Conservation (phyloP, 192 early-diverging fungal genomes). For the Nowakowskiella sp. region DNA sequence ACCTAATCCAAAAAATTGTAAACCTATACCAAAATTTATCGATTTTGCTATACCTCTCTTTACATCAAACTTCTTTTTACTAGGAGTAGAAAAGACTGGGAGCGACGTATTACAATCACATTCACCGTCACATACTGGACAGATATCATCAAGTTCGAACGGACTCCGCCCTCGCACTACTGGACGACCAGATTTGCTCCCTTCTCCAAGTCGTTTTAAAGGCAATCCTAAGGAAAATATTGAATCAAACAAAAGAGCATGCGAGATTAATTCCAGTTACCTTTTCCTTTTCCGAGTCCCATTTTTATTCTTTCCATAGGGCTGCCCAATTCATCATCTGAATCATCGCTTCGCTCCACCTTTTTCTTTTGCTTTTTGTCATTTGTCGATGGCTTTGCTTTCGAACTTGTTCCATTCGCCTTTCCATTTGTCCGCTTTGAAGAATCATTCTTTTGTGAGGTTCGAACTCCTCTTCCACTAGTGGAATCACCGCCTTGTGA, state of each 20-base stretch:
- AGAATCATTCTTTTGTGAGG: neutral
- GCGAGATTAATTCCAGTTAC: neutral
- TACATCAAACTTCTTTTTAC: too few species aligned
- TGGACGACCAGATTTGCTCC: too few species aligned
- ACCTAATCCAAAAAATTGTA: too few species aligned
- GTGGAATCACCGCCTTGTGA: neutral
- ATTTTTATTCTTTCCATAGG: neutral
- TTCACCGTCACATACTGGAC: slow-evolving; percentile 24
- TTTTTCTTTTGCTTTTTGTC: neutral
- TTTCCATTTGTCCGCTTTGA: neutral
- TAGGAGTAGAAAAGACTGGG: too few species aligned
- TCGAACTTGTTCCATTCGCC: neutral
- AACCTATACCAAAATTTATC: too few species aligned
- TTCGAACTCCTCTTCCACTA: neutral
- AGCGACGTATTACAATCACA: slow-evolving; percentile 28
- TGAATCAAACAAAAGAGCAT: neutral
- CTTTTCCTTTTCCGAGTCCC: neutral
- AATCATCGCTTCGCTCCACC: too few species aligned
- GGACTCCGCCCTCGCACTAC: too few species aligned
- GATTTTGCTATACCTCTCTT: too few species aligned
- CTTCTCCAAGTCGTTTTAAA: too few species aligned
- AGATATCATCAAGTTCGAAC: slow-evolving; percentile 18
- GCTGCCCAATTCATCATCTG: neutral
- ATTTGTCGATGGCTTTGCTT: neutral
- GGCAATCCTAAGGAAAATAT: neutral